phyloP scores from a whole-genome alignment of 1,139 yeast species.

The Kurtzmaniella quercitrusa region DNA sequence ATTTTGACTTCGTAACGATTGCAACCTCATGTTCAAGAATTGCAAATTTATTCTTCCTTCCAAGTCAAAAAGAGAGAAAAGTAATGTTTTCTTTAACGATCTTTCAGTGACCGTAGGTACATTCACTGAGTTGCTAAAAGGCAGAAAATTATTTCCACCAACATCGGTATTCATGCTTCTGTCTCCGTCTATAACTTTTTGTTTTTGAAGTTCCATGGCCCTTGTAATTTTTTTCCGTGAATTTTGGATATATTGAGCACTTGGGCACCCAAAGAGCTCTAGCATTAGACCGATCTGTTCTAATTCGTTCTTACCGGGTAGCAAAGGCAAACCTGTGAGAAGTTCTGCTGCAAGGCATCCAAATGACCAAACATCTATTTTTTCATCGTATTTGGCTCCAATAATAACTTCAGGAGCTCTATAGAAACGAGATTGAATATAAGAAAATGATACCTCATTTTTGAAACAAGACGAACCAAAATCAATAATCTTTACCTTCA shows the following conservation, averaged over 20 bases:
- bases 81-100: conserved; percentile 27
- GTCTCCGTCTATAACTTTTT: conserved; percentile 1
- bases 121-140: conserved; percentile 5
- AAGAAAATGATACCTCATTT: conserved; percentile 49
- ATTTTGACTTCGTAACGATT: conserved; percentile 12
- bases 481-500: conserved; percentile 55
- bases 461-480: conserved; percentile 58
- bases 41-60: conserved; percentile 35
- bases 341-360: conserved; percentile 70
- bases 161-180: neutral
- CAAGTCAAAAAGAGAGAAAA: conserved; percentile 37
- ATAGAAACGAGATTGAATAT: conserved; percentile 62
- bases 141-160: neutral
- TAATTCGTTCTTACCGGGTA: conserved; percentile 67
- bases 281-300: conserved; percentile 60
- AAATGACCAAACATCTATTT: conserved; percentile 79
- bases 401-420: conserved; percentile 77
- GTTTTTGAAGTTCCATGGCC: conserved; percentile 11
- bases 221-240: conserved; percentile 20
- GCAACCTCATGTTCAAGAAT: conserved; percentile 23
- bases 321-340: conserved; percentile 60
- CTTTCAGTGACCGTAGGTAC: conserved; percentile 18
- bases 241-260: conserved; percentile 20
- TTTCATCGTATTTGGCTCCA: conserved; percentile 69
- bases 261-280: conserved; percentile 64